A percentile compares a stretch with the other conserved stretches of the same genome.
Conservation (phyloP, 108 stramenopile species). For the Pseudonitzschia multiseries region DNA sequence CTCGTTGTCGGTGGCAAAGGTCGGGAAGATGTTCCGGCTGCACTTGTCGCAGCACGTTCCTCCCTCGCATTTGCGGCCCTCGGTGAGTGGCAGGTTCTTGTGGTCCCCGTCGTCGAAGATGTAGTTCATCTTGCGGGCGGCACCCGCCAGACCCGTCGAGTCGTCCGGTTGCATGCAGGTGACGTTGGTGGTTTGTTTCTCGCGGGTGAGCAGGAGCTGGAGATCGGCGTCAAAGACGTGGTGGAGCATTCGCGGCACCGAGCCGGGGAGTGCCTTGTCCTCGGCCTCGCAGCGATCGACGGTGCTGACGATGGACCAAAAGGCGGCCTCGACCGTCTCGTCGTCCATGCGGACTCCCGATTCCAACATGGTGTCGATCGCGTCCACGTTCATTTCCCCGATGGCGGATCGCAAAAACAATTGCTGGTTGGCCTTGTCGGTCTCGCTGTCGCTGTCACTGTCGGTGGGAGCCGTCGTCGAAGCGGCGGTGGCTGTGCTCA, state of each 20-base stretch:
- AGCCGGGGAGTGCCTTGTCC: constrained; percentile 29
- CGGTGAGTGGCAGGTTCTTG: constrained; percentile 32
- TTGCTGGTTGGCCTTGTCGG: too few species aligned
- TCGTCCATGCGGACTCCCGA: constrained; percentile 22
- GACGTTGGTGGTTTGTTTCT: constrained; percentile 31
- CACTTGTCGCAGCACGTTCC: constrained; percentile 35
- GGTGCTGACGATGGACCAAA: constrained; percentile 37
- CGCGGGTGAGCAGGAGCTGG: constrained; percentile 11
- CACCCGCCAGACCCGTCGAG: constrained; percentile 1
- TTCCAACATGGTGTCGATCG: too few species aligned
- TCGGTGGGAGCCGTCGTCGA: too few species aligned
- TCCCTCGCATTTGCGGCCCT: constrained; percentile 18
- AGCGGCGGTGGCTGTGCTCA: too few species aligned
- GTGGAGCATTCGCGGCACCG: constrained; percentile 41
- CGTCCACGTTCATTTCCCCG: too few species aligned
- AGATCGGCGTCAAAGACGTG: constrained; percentile 45
- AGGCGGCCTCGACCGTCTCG: constrained; percentile 33
- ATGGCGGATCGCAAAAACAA: too few species aligned
- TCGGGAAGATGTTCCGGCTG: constrained; percentile 38
- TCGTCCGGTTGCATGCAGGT: constrained; percentile 39
- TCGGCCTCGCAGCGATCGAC: constrained; percentile 33
- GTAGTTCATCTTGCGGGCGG: constrained; percentile 27
- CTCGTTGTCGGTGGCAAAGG: constrained; percentile 25
- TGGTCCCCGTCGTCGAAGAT: constrained; percentile 35
- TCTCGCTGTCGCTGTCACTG: too few species aligned